Conservation (phyloP, 1,139 yeast species). For the Lodderomyces parapsilosis region DNA sequence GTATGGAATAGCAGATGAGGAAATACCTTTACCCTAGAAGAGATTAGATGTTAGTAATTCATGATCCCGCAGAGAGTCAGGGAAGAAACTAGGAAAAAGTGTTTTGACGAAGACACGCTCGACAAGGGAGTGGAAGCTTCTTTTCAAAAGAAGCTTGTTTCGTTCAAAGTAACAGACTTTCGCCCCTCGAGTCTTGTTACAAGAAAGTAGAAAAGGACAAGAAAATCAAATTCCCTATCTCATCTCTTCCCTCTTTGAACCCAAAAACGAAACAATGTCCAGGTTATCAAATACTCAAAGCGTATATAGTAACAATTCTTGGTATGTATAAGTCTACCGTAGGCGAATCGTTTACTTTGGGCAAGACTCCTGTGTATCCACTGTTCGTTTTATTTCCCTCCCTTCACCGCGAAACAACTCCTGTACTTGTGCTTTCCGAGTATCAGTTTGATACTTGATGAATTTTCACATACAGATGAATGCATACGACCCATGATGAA, state of each 20-base stretch:
- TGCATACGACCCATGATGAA: conserved; percentile 80
- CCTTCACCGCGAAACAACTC: conserved; percentile 7
- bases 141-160: too few species aligned
- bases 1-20: conserved; percentile 99
- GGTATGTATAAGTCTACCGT: conserved; percentile 12
- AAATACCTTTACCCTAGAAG: conserved; percentile 95
- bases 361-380: conserved; percentile 24
- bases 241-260: neutral
- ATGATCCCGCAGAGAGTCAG: too few species aligned
- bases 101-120: too few species aligned
- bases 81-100: too few species aligned
- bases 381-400: neutral
- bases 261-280: conserved; percentile 4
- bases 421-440: neutral
- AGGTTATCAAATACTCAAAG: conserved; percentile 34
- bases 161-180: conserved; percentile 8
- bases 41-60: conserved; percentile 2
- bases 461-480: conserved; percentile 66
- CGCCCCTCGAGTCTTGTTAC: neutral
- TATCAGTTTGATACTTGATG: neutral
- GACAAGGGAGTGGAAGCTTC: too few species aligned
- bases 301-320: conserved; percentile 19
- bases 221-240: neutral
- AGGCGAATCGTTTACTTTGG: conserved; percentile 30
- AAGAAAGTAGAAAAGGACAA: neutral